Evolutionary conservation across 208 protist genomes (phyloP), one percentile per base, ranked within the genome.

Genomic region (Trypanosoma cruzi): DNA sequence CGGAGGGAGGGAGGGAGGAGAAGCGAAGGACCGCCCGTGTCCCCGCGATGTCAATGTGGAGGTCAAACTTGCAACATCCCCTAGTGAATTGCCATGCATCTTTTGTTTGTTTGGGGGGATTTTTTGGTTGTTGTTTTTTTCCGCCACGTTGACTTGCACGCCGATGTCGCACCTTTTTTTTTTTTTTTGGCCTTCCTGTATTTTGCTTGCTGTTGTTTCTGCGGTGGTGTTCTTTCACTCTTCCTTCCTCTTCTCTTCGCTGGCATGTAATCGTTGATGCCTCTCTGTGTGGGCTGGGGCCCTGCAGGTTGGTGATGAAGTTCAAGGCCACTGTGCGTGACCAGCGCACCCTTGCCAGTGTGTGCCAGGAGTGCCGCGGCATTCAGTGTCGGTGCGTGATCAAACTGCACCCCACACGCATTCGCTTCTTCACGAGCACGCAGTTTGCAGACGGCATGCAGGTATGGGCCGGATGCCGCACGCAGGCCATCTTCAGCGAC

Each of bases 241-340:
- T 13, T 50, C 46, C 20, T n/a, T 3, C 46, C 20, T 3, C 46
- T 50, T 13, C 20, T 14, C 29, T 57, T 28, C 29, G 24, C 61
- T 40, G 24, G 10, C 31, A 20, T 60, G 29, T 60, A n/a, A 8
- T 6, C 22, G 18, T 22, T 28, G 48, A 40, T 11, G 36, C 36
- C 36, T 4, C 36, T 40, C 36, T 59, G 24, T 36, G 11, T 18
- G 29, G 7, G 26, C 20, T 59, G 22, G 22, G 8, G 1, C 29
- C 6, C 22, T 46, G 32, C 16, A 54, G 34, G 42, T 48, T 0
- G 18, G 24, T 18, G 16, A 96, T 96, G 90, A 87, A 86, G 52
- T 89, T 96, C 59, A 92, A 89, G 40, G 88, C 90, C 0, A 83
- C 69, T 13, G 55, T 96, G 46, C 74, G 81, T 2, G 86, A 96